phyloP scores from a whole-genome alignment of 2,329 filamentous ascomycete genomes.

The Stagonosporopsis tanaceti region DNA sequence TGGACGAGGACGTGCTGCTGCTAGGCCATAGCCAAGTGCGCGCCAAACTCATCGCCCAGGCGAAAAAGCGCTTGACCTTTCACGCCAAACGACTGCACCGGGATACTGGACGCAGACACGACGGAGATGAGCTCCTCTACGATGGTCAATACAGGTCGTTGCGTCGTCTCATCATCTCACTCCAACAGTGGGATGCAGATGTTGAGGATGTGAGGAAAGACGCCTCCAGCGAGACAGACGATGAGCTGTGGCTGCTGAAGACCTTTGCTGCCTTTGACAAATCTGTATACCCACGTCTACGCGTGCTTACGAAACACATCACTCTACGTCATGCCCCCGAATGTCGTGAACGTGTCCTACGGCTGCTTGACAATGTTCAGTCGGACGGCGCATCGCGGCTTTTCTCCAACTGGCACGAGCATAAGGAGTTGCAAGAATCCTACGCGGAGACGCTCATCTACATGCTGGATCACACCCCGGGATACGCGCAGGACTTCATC shows the following conservation, averaged over 20 bases:
- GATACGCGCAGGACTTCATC: slow-evolving; percentile 39
- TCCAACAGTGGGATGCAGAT: slow-evolving; percentile 21
- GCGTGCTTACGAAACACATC: slow-evolving; percentile 25
- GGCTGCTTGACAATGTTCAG: slow-evolving; percentile 23
- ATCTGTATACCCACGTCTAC: slow-evolving; percentile 26
- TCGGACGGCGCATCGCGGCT: slow-evolving; percentile 19
- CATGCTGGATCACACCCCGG: slow-evolving; percentile 37
- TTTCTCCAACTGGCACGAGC: slow-evolving; percentile 31
- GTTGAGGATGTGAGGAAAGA: slow-evolving; percentile 17
- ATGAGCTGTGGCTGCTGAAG: slow-evolving; percentile 16
- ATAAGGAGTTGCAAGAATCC: slow-evolving; percentile 18
- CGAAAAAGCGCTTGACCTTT: slow-evolving; percentile 1
- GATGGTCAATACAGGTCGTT: slow-evolving; percentile 44
- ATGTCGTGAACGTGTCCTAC: slow-evolving; percentile 20
- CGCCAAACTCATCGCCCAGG: slow-evolving; percentile 19
- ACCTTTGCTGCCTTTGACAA: slow-evolving; percentile 42
- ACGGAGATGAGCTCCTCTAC: slow-evolving; percentile 9
- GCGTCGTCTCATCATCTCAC: slow-evolving; percentile 34
- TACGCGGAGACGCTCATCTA: slow-evolving; percentile 40
- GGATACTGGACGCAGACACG: not conserved
- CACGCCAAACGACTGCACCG: slow-evolving; percentile 6
- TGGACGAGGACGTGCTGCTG: not conserved
- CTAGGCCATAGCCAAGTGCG: slow-evolving; percentile 16
- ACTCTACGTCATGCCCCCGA: slow-evolving; percentile 31
- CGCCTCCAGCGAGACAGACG: not conserved